These are phyloP conservation scores for Nitzschia sp. DNA, from an alignment of 108 stramenopile species.

Conservation along the genomic window DNA sequence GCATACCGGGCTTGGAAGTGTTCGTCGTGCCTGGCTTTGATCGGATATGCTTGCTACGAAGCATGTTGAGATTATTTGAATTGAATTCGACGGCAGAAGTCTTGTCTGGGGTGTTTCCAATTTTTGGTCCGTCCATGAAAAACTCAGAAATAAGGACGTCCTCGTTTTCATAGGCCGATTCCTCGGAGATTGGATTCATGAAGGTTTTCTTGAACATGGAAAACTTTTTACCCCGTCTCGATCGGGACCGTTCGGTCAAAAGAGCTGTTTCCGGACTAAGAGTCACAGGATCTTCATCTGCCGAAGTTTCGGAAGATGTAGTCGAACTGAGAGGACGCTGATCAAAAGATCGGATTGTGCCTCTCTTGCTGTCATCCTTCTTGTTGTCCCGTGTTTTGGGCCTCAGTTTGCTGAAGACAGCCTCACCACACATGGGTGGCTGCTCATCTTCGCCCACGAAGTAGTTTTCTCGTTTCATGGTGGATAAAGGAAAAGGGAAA, in stretches of 20 bases:
- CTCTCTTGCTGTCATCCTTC: not conserved
- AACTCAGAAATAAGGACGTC: not conserved
- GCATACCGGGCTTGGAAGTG: not conserved
- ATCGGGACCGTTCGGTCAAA: not conserved
- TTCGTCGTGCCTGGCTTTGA: not conserved
- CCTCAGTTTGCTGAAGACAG: not conserved
- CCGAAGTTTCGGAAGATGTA: conserved; percentile 2
- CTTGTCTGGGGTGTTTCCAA: not conserved
- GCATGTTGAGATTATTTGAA: conserved; percentile 10
- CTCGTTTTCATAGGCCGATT: not conserved
- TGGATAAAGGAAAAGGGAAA: too few species aligned
- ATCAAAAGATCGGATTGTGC: not conserved
- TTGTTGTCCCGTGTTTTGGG: not conserved
- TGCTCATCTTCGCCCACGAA: not conserved
- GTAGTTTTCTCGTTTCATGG: not conserved
- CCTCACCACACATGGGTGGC: conserved; percentile 13
- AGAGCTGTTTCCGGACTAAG: conserved; percentile 8
- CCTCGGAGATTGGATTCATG: not conserved
- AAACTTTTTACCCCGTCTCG: not conserved
- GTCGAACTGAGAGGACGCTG: conserved; percentile 1
- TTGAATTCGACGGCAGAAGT: conserved; percentile 10
- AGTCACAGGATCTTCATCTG: not conserved
- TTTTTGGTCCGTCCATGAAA: not conserved
- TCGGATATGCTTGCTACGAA: conserved; percentile 4
- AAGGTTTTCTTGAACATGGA: not conserved